Percentiles rank a stretch among this genome's conserved stretches.
phyloP scores from a whole-genome alignment of 257 asterid species.

The Mentha longifolia region DNA sequence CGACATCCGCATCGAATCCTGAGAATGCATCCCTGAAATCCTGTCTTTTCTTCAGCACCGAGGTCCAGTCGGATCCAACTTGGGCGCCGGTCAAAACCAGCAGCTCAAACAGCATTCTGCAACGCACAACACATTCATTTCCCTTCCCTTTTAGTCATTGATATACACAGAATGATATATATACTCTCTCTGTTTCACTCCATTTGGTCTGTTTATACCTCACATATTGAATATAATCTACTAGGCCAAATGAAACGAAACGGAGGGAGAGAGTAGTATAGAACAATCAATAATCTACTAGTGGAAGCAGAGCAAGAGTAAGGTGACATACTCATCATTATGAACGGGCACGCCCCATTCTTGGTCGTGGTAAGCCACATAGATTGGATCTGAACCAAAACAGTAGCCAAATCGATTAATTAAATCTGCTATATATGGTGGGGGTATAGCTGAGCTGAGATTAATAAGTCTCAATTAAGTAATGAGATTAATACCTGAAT shows the following conservation, averaged over 20 bases:
- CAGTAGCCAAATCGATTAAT: neutral
- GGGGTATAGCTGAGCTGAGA: too few species aligned
- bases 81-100: conserved; percentile 78
- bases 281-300: too few species aligned
- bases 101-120: conserved; percentile 73
- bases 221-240: too few species aligned
- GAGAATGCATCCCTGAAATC: conserved; percentile 79
- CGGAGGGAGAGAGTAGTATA: too few species aligned
- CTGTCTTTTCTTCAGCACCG: conserved; percentile 66
- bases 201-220: too few species aligned
- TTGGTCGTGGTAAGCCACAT: conserved; percentile 76
- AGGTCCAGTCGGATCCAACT: conserved; percentile 87
- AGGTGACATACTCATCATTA: conserved; percentile 61
- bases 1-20: conserved; percentile 59
- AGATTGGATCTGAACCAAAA: conserved; percentile 57
- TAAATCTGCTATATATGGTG: too few species aligned
- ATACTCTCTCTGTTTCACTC: too few species aligned
- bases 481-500: conserved; percentile 54
- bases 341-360: conserved; percentile 94
- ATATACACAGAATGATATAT: too few species aligned
- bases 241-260: too few species aligned
- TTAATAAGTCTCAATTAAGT: too few species aligned
- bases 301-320: neutral
- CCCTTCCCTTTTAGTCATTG: too few species aligned
- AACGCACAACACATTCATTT: neutral